These are phyloP conservation scores for Penicillium hordei DNA, from an alignment of 2,329 filamentous ascomycete genomes.

Conservation along the genomic window DNA sequence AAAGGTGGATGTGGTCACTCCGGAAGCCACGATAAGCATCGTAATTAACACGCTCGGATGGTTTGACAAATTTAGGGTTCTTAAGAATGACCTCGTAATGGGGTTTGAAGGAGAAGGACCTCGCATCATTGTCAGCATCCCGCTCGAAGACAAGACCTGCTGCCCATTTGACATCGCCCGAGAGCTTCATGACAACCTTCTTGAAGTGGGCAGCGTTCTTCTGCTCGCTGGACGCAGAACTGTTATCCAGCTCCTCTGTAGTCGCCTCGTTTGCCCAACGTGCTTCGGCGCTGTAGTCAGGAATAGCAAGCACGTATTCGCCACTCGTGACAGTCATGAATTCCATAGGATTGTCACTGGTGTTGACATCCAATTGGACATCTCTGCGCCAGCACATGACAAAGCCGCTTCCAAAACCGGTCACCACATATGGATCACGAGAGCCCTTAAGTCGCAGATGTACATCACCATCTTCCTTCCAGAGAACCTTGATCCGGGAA, in stretches of 20 bases:
- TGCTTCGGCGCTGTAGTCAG: conserved; percentile 87
- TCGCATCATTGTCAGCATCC: conserved; percentile 67
- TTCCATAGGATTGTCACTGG: conserved; percentile 80
- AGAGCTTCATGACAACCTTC: conserved; percentile 98
- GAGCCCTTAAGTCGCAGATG: conserved; percentile 86
- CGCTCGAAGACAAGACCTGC: conserved; percentile 90
- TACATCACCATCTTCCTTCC: conserved; percentile 95
- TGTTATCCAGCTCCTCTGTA: conserved; percentile 56
- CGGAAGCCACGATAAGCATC: conserved; percentile 97
- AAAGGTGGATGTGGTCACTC: conserved; percentile 94
- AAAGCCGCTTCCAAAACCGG: conserved; percentile 88
- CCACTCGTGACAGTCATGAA: conserved; percentile 97
- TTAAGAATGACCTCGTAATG: conserved; percentile 90
- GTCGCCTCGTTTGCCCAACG: conserved; percentile 58
- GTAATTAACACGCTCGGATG: conserved; percentile 60
- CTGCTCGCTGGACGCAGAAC: conserved; percentile 61
- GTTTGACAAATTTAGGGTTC: conserved; percentile 71
- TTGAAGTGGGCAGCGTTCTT: conserved; percentile 84
- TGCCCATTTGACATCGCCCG: conserved; percentile 91
- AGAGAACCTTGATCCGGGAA: conserved; percentile 81
- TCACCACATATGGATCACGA: conserved; percentile 89
- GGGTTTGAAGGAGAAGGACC: conserved; percentile 85
- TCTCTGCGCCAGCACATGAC: conserved; percentile 98
- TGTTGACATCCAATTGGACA: conserved; percentile 81
- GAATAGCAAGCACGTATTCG: conserved; percentile 90